Conservation (phyloP, 2,329 filamentous ascomycete genomes). For the Pseudocercospora crystallina region DNA sequence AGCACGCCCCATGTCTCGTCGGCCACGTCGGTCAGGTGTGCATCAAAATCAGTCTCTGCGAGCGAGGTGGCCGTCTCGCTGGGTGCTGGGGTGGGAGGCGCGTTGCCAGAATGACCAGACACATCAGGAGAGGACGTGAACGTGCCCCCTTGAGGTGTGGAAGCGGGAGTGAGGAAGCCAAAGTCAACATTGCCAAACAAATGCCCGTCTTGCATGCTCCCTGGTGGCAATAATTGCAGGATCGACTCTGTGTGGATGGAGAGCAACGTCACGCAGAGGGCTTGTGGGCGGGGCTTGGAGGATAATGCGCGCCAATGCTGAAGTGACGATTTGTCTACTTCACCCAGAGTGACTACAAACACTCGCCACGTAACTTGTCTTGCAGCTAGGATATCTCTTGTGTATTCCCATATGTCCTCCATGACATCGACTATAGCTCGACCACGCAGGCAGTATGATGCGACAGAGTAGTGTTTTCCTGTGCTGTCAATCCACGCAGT, state of each 20-base stretch:
- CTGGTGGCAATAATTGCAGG: slow-evolving; percentile 22
- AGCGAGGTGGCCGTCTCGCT: slow-evolving; percentile 49
- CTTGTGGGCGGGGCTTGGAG: slow-evolving; percentile 39
- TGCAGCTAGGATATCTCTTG: slow-evolving; percentile 65
- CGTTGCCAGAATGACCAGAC: slow-evolving; percentile 22
- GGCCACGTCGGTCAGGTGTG: slow-evolving; percentile 67
- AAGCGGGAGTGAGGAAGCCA: slow-evolving; percentile 60
- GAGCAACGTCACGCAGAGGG: slow-evolving; percentile 32
- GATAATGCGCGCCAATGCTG: slow-evolving; percentile 28
- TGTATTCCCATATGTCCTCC: slow-evolving; percentile 75
- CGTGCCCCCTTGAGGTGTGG: slow-evolving; percentile 54
- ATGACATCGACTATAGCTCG: slow-evolving; percentile 65
- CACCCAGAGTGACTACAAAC: slow-evolving; percentile 56
- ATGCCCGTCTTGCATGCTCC: slow-evolving; percentile 2
- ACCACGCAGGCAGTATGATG: slow-evolving; percentile 68
- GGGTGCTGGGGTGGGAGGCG: slow-evolving; percentile 46
- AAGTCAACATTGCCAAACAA: slow-evolving; percentile 24
- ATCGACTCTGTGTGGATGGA: slow-evolving; percentile 21
- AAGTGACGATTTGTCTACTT: slow-evolving; percentile 17
- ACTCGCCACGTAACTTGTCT: slow-evolving; percentile 76
- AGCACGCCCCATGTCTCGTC: slow-evolving; percentile 77
- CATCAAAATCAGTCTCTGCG: slow-evolving; percentile 57
- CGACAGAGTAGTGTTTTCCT: slow-evolving; percentile 70
- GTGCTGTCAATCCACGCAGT: slow-evolving; percentile 79
- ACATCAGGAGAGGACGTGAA: slow-evolving; percentile 33